Base-by-base conservation (phyloP, 1,139 yeast species). In the Scheffersomyces titani region DNA sequence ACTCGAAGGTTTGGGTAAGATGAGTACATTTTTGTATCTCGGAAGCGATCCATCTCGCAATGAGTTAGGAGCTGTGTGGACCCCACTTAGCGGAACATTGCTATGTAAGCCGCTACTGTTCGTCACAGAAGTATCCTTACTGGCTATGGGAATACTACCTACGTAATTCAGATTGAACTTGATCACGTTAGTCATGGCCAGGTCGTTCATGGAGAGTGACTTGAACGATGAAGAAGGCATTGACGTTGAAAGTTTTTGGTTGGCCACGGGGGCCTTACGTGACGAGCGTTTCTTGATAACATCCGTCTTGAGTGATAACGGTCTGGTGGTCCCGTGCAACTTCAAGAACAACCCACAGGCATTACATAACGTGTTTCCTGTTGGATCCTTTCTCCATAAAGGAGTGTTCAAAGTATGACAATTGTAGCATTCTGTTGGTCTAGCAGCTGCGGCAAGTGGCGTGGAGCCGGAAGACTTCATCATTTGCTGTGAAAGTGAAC, bases 321-420 rank as follows among this genome's bases (percentile, higher is more conserved):
- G 88, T 52, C 88, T 70, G 60, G 84, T 82, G 2, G 86, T 82
- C 22, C 88, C 88, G 62, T 84, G 88, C 36, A 84, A 69, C 61
- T 84, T 84, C 55, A 80, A 74, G 63, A 84, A 84, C 47, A 84
- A 70, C 0, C 88, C 88, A 70, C 88, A 84, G 0, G 88, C 88
- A 64, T 84, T 84, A 66, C 88, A 84, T 16, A 84, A 70, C 1
- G 87, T 83, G 59, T 84, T 81, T 0, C 88, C 88, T 49, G 70
- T 74, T 2, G 86, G 79, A 63, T 84, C 86, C 62, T 83, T 80
- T 52, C 88, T 71, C 88, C 88, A 84, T 30, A 84, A 70, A 0
- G 88, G 88, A 0, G 88, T 84, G 54, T 83, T 84, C 20, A 77
- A 68, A 1, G 88, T 84, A 53, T 81, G 80, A 66, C 88, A 84